Evolutionary conservation across 2,329 filamentous ascomycete genomes (phyloP), one percentile per base, ranked within the genome.

Genomic region (Hawksworthiomyces lignivorus): DNA sequence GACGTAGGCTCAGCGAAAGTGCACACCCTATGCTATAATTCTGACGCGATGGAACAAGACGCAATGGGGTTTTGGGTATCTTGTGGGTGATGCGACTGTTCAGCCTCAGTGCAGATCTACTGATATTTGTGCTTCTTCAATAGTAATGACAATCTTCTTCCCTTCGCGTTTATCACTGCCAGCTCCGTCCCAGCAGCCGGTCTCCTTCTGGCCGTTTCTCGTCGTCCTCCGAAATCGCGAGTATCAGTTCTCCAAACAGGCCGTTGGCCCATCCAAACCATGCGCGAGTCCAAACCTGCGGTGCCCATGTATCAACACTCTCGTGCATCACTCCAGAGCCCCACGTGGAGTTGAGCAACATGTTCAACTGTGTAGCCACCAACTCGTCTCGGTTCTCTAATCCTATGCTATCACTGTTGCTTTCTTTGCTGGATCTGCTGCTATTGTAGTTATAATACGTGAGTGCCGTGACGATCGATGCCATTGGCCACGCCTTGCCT

Each of bases 401-500:
- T n/a, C n/a, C n/a, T n/a, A n/a, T n/a, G n/a, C n/a, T n/a, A n/a
- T n/a, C n/a, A n/a, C n/a, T n/a, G n/a, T n/a, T n/a, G 8, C 12
- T 8, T 8, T 26, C 24, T 12, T 26, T 26, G 24, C 24, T 8
- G 8, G 24, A 12, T 4, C 2, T 2, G 8, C 8, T 12, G 24
- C 24, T 26, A 2, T 8, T 26, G 24, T 26, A 26, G 2, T 8
- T 2, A 26, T 8, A 26, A 4, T 52, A 58, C 4, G 73, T 77
- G 49, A 75, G 67, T 17, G 68, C 72, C 1, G 65, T 68, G 15
- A 75, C 70, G 10, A 74, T 70, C 22, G 66, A 63, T 1, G 72
- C 69, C 73, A 77, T 76, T 1, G 73, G 73, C 73, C 73, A 77
- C 0, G 71, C 69, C 27, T 63, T 62, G 0, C 71, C 72, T 0